phyloP scores from a whole-genome alignment of 2,329 filamentous ascomycete species.

The Verticillium tricorpus region DNA sequence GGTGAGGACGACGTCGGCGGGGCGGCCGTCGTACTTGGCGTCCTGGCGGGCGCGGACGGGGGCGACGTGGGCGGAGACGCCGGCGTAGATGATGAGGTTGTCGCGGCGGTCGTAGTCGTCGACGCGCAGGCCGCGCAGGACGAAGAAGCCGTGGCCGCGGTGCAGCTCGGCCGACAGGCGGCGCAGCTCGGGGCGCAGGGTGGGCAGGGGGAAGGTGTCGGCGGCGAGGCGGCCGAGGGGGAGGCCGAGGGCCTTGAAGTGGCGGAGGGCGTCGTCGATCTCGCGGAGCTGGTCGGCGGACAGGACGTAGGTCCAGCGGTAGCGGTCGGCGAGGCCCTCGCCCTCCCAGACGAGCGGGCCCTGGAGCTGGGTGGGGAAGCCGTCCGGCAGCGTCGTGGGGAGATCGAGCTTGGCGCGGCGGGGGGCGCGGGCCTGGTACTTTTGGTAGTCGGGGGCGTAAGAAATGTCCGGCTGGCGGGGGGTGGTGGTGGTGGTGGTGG shows the following conservation, averaged over 20 bases:
- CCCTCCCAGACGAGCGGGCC: slow-evolving; percentile 56
- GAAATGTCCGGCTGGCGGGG: slow-evolving; percentile 53
- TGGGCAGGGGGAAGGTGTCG: slow-evolving; percentile 52
- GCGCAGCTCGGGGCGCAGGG: slow-evolving; percentile 43
- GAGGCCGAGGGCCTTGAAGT: slow-evolving; percentile 23
- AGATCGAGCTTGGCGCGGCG: slow-evolving; percentile 37
- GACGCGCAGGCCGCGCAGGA: slow-evolving; percentile 53
- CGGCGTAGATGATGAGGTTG: slow-evolving; percentile 55
- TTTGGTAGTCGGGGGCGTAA: slow-evolving; percentile 50
- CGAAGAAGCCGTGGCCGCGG: slow-evolving; percentile 55
- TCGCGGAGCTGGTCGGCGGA: slow-evolving; percentile 42
- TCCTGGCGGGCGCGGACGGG: slow-evolving; percentile 49
- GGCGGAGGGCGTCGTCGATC: slow-evolving; percentile 24
- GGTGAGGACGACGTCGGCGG: slow-evolving; percentile 47
- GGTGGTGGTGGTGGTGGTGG: slow-evolving; percentile 7
- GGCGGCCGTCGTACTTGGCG: slow-evolving; percentile 35
- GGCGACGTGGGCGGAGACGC: slow-evolving; percentile 55
- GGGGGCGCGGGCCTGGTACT: slow-evolving; percentile 46
- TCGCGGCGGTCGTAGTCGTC: slow-evolving; percentile 49
- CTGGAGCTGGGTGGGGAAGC: slow-evolving; percentile 44
- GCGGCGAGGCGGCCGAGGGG: slow-evolving; percentile 37
- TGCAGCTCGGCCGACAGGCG: slow-evolving; percentile 50
- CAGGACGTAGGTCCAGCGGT: slow-evolving; percentile 50
- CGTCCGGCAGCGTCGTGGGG: slow-evolving; percentile 36
- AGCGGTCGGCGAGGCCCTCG: slow-evolving; percentile 37